Percentiles rank a stretch among this genome's conserved stretches.
These are phyloP conservation scores for Claviceps sp. DNA, from an alignment of 2,329 filamentous ascomycete genomes.

Conservation along the genomic window DNA sequence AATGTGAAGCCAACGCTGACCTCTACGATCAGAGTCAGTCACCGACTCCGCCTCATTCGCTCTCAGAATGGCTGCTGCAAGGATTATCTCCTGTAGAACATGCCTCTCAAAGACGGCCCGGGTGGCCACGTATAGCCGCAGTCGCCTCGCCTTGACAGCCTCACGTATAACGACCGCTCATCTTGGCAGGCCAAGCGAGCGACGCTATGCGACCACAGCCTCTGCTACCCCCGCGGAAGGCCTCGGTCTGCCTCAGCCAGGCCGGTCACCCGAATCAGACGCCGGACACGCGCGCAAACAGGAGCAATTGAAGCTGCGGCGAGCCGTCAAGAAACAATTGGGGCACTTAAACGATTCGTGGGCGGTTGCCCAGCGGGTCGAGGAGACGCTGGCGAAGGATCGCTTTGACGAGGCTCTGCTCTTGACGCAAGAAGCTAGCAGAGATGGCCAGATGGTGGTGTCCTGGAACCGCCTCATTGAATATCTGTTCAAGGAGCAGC, in stretches of 20 bases:
- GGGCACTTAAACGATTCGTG: conserved; percentile 55
- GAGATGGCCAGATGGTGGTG: conserved; percentile 50
- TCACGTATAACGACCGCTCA: neutral
- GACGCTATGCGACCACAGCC: conserved; percentile 8
- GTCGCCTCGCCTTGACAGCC: neutral
- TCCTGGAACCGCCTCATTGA: conserved; percentile 82
- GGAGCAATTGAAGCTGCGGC: conserved; percentile 18
- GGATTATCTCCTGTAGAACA: conserved; percentile 14
- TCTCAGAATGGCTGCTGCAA: conserved; percentile 13
- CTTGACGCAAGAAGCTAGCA: conserved; percentile 57
- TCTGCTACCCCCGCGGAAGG: conserved; percentile 1
- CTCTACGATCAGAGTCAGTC: neutral
- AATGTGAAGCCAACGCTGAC: neutral
- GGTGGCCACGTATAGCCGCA: conserved; percentile 4
- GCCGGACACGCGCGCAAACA: conserved; percentile 8
- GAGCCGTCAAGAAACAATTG: conserved; percentile 41
- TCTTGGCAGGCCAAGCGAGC: conserved; percentile 3
- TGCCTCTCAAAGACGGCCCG: conserved; percentile 16
- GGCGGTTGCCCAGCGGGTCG: conserved; percentile 57
- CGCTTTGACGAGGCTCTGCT: conserved; percentile 53
- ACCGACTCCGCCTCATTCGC: neutral
- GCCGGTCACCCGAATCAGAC: conserved; percentile 10
- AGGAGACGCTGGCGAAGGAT: conserved; percentile 42
- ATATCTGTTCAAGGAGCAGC: conserved; percentile 49
- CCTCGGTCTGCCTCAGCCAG: conserved; percentile 12